Evolutionary conservation across 768 basidiomycete genomes (phyloP).

Genomic region (Hypholoma sublateritium): DNA sequence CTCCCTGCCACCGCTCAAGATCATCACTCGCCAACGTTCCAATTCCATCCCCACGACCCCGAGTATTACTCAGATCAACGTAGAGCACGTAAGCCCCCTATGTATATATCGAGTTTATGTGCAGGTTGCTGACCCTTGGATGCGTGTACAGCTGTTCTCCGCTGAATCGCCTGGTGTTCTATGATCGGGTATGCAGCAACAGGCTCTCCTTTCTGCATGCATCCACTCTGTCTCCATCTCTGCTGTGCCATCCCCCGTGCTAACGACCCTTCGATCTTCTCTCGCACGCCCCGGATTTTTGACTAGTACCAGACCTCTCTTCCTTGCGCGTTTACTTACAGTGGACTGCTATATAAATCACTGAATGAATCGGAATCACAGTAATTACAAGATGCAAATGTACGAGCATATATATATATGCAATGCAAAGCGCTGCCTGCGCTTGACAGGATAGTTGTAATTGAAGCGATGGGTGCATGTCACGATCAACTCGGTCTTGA

Average conservation of each 20-base stretch:
- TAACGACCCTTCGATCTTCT: conserved; percentile 28
- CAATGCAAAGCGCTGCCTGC: neutral
- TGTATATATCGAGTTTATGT: neutral
- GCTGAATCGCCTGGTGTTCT: conserved; percentile 42
- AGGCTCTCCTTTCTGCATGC: neutral
- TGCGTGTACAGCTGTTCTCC: conserved; percentile 33
- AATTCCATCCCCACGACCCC: conserved; percentile 35
- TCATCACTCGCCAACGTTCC: conserved; percentile 29
- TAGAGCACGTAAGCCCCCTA: conserved; percentile 26
- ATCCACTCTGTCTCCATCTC: neutral
- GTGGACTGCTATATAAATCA: conserved; percentile 7
- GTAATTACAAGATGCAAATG: conserved; percentile 7
- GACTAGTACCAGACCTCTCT: neutral
- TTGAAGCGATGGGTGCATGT: no score
- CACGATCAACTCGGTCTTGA: no score
- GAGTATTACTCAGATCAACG: conserved; percentile 25
- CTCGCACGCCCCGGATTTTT: conserved; percentile 15
- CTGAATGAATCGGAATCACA: conserved; percentile 4
- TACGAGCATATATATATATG: neutral
- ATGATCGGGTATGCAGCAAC: conserved; percentile 11
- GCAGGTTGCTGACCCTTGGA: neutral
- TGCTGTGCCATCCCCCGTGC: conserved; percentile 15
- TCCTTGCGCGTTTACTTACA: conserved; percentile 11
- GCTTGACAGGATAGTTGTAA: neutral
- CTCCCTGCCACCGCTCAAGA: conserved; percentile 14